Base-by-base conservation (phyloP, 1,139 yeast genomes). In the Oligophagozyma castellii region DNA sequence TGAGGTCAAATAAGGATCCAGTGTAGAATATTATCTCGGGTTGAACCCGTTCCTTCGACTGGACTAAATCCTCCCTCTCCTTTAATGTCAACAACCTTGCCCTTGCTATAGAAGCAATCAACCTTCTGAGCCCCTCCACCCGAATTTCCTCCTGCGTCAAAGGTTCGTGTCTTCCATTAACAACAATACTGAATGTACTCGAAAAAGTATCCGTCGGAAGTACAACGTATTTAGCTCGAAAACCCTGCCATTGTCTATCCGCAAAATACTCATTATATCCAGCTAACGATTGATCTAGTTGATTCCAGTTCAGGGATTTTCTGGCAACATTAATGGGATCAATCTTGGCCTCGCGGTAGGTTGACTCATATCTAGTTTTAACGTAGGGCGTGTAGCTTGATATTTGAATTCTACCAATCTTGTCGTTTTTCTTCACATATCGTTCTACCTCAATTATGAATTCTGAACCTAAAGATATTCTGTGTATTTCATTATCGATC, bases 21-120 rank as follows among this genome's bases (percentile, higher is more conserved):
- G 96, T 89, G 46, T 89, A 89, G 46, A 84, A 89, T 29, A 65
- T 68, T 29, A 84, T 75, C 34, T 81, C 94, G 0, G 93, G 89
- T 16, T 65, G 61, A 5, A 69, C 60, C 30, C 67, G 73, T 34
- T 68, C 73, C 29, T 60, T 65, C 29, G 57, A 59, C 4, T 44
- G 37, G 20, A 43, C 49, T 14, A 48, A 41, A 31, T 53, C 42
- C 37, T 46, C 34, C 35, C 55, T 51, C 35, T 67, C 73, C 30
- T 59, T 62, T n/a, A 54, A 49, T 1, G 70, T 53, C 37, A 56
- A 46, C 38, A 67, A 67, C 26, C 65, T 63, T 1, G 77, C 72
- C 38, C 73, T 66, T 40, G 79, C 78, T 13, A 89, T 66, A 15
- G 70, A 57, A 1, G 72, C 62, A 29, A 83, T 78, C 36, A 89